phyloP scores from a whole-genome alignment of 805 yeast species.

The Schwanniomyces pseudopolymorphus region DNA sequence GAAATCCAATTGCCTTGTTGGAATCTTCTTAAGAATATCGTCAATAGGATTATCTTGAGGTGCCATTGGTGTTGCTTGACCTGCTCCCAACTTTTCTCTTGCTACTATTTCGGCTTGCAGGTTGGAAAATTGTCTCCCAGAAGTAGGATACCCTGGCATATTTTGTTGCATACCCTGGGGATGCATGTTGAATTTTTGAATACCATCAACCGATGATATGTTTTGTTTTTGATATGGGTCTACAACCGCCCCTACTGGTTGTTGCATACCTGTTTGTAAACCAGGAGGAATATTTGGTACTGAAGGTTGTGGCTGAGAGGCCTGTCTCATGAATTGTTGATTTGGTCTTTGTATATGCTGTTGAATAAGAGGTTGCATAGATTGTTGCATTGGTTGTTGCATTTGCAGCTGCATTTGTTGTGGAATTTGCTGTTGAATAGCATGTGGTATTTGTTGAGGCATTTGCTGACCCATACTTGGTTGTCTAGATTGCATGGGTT shows the following conservation, averaged over 20 bases:
- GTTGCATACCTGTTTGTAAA: slow-evolving; percentile 5
- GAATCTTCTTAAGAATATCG: slow-evolving; percentile 18
- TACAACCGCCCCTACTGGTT: neutral
- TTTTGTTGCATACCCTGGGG: neutral
- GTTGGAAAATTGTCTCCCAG: neutral
- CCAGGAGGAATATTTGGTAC: neutral
- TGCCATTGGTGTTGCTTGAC: neutral
- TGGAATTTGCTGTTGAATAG: slow-evolving; percentile 8
- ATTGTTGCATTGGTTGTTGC: slow-evolving; percentile 8
- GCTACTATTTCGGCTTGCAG: neutral
- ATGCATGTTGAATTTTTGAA: neutral
- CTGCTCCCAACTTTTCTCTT: neutral
- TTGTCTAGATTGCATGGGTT: neutral
- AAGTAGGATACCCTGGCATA: neutral
- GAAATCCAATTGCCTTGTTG: slow-evolving; percentile 23
- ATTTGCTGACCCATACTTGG: neutral
- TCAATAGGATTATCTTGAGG: slow-evolving; percentile 16
- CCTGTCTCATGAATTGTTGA: slow-evolving; percentile 1
- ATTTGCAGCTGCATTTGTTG: too few relatives aligned
- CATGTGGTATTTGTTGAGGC: slow-evolving; percentile 3
- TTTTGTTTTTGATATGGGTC: neutral
- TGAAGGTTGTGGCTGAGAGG: slow-evolving; percentile 8
- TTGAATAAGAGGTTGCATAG: slow-evolving; percentile 4
- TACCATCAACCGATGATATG: slow-evolving; percentile 2
- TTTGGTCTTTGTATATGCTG: neutral